These are phyloP conservation scores for Aegilops longissima DNA, from an alignment of 176 grass and related monocot genomes.

Conservation along the genomic window DNA sequence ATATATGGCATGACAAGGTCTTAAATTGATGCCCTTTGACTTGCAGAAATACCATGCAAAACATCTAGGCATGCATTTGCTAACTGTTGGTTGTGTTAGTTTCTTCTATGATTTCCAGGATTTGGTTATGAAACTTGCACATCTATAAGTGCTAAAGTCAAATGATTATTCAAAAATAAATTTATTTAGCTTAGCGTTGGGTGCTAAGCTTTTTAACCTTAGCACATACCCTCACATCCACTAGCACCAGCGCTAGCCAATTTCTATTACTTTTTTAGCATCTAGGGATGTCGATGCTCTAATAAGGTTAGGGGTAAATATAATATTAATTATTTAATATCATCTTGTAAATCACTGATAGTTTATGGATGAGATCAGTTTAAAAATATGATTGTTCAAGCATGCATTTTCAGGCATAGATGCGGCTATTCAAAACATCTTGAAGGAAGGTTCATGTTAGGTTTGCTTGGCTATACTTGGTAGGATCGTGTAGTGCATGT, in stretches of 20 bases:
- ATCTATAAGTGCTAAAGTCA: neutral
- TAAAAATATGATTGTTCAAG: neutral
- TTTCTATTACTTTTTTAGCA: neutral
- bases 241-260: neutral
- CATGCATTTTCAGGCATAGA: neutral
- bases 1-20: neutral
- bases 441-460: neutral
- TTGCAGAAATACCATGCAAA: neutral
- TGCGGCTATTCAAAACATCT: neutral
- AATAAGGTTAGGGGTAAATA: neutral
- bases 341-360: neutral
- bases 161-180: neutral
- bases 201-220: neutral
- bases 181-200: neutral
- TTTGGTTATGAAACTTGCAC: neutral
- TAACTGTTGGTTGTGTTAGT: neutral
- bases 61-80: neutral
- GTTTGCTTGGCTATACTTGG: neutral
- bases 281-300: neutral
- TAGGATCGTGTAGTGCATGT: neutral
- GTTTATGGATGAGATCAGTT: neutral
- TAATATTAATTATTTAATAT: neutral
- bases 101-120: neutral
- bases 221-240: neutral
- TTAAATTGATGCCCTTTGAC: neutral